These are phyloP conservation scores for Scortechinia acanthostroma DNA, from an alignment of 2,329 filamentous ascomycete species.

Conservation along the genomic window DNA sequence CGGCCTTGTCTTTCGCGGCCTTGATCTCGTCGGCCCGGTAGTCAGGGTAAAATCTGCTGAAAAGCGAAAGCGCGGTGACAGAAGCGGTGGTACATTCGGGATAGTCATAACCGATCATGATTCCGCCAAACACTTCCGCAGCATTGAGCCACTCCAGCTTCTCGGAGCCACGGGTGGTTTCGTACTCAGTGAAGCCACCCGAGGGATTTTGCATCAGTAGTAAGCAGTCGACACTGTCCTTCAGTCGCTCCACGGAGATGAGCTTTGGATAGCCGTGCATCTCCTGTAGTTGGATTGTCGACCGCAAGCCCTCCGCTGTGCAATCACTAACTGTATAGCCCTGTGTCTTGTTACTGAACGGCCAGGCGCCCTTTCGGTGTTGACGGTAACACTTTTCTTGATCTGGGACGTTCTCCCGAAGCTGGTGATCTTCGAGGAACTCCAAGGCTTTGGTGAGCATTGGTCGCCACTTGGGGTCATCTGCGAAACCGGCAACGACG, in stretches of 20 bases:
- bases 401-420: constrained; percentile 48
- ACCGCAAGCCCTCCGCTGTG: constrained; percentile 58
- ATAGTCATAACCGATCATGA: constrained; percentile 70
- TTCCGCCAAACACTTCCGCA: constrained; percentile 64
- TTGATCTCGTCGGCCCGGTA: constrained; percentile 52
- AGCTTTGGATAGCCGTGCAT: constrained; percentile 43
- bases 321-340: constrained; percentile 67
- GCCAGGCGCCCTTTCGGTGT: constrained; percentile 61
- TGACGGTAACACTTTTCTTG: constrained; percentile 58
- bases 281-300: constrained; percentile 52
- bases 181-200: constrained; percentile 61
- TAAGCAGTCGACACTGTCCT: constrained; percentile 57
- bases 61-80: constrained; percentile 56
- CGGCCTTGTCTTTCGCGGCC: constrained; percentile 42
- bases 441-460: constrained; percentile 54
- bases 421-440: constrained; percentile 61
- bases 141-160: constrained; percentile 59
- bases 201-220: constrained; percentile 58
- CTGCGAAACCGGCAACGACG: constrained; percentile 45
- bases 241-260: constrained; percentile 43
- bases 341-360: constrained; percentile 58
- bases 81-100: constrained; percentile 65
- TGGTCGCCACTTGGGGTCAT: constrained; percentile 42
- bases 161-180: constrained; percentile 49
- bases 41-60: constrained; percentile 46